These are phyloP conservation scores for Cetraspora pellucida DNA, from an alignment of 192 early-diverging fungal species.

Conservation along the genomic window DNA sequence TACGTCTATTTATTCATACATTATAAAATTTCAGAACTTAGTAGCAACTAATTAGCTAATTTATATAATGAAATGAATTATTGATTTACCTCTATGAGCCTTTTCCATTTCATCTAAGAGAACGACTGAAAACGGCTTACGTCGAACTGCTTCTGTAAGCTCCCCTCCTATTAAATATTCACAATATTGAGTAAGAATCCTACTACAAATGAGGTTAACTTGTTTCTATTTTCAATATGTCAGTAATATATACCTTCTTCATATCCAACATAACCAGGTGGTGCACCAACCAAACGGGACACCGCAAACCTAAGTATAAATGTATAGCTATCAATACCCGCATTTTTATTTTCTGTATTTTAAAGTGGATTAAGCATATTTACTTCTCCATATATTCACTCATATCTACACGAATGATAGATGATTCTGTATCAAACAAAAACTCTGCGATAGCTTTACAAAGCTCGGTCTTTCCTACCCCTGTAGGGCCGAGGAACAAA, in stretches of 20 bases:
- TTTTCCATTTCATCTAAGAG: slow-evolving; percentile 85
- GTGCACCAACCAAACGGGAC: slow-evolving; percentile 74
- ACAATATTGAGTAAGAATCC: not conserved
- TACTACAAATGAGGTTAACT: not conserved
- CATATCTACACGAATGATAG: slow-evolving; percentile 80
- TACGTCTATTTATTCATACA: slow-evolving; percentile 61
- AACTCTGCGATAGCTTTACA: slow-evolving; percentile 77
- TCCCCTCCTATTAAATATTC: slow-evolving; percentile 46
- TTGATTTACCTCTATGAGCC: slow-evolving; percentile 52
- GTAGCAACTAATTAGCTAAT: no score
- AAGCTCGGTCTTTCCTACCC: slow-evolving; percentile 80
- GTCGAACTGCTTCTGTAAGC: slow-evolving; percentile 76
- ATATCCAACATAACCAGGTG: slow-evolving; percentile 80
- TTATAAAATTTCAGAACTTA: no score
- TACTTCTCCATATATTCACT: slow-evolving; percentile 74
- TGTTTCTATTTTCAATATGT: not conserved
- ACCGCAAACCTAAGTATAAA: slow-evolving; percentile 51
- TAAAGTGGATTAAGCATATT: not conserved
- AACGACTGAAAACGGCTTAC: slow-evolving; percentile 78
- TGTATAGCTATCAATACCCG: not conserved
- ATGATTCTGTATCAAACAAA: slow-evolving; percentile 72
- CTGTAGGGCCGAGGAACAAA: slow-evolving; percentile 84
- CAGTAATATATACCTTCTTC: slow-evolving; percentile 59
- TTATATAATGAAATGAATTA: not conserved
- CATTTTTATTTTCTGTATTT: not conserved